A percentile compares a stretch with the other conserved stretches of the same genome.
These are phyloP conservation scores for Fragaria iinumae DNA, from an alignment of 306 rosid species.

Conservation along the genomic window DNA sequence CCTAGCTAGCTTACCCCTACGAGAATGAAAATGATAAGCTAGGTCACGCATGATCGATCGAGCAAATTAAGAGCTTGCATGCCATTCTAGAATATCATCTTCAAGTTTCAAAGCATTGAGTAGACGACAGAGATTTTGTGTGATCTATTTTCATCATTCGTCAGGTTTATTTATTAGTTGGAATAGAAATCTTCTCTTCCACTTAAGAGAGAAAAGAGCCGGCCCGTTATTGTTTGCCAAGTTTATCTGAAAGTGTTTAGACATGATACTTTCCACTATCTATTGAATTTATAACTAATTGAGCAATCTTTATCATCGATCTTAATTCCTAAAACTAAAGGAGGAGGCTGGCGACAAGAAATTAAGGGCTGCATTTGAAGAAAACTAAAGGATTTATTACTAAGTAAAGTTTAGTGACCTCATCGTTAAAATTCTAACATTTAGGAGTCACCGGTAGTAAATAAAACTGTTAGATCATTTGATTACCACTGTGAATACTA, in stretches of 20 bases:
- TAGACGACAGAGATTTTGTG: conserved; percentile 1
- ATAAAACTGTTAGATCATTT: neutral
- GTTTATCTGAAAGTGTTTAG: neutral
- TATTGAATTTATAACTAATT: neutral
- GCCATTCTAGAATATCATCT: conserved; percentile 7
- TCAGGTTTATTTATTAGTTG: conserved; percentile 1
- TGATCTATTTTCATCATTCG: neutral
- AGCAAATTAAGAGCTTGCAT: neutral
- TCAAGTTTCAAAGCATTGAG: neutral
- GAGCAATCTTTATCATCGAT: neutral
- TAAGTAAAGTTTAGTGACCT: neutral
- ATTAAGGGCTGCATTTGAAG: neutral
- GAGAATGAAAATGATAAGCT: neutral
- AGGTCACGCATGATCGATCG: neutral
- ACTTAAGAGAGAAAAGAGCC: neutral
- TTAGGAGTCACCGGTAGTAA: neutral
- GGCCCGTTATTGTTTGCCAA: conserved; percentile 5
- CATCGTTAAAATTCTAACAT: neutral
- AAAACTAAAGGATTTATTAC: neutral
- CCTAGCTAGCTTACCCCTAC: neutral
- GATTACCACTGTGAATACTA: too few species aligned
- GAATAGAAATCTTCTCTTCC: neutral
- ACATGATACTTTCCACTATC: neutral
- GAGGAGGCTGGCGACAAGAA: neutral
- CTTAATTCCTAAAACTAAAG: neutral